Evolutionary conservation across 768 basidiomycete species (phyloP), one percentile per base, ranked within the genome.

Genomic region (Harrya chromipes): DNA sequence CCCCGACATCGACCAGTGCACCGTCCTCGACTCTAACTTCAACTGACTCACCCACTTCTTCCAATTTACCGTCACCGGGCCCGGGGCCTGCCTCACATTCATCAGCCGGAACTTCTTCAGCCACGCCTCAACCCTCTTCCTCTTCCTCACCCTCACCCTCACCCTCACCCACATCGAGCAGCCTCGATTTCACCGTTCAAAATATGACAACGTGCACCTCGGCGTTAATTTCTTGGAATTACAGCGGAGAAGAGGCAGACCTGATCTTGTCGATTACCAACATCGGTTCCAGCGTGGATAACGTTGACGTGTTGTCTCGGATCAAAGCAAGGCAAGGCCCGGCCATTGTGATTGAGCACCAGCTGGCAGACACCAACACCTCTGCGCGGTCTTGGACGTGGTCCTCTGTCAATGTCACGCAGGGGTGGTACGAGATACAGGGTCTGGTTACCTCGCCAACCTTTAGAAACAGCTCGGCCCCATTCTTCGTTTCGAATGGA

Each of bases 401-500:
- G 82, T 4, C 60, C 1, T 39, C 64, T 3, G 79, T 84, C 41
- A 69, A 71, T 49, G 62, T 82, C 20, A 61, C 76, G 0, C 63
- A 71, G 45, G 83, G 83, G 4, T 74, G 71, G 72, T 84, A 84
- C 56, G 39, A 54, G 12, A 41, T 75, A 38, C 42, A 55, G 43
- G 73, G 65, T 27, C 20, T 36, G 23, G 21, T 50, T 26, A 29
- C 52, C 6, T 12, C 49, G 20, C 48, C 51, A 6, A 31, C 20
- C 4, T 17, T 54, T 23, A 20, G 43, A 16, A 40, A 17, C 10
- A 11, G 20, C 11, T 77, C 75, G 14, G 2, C 46, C 2, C 23
- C 56, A 2, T 77, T 78, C 47, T 69, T 60, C 51, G 56, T 77
- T 42, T 40, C 50, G 37, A 71, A 71, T 26, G 75, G 76, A 36